Evolutionary conservation across 2,329 filamentous ascomycete species (phyloP), one percentile per base, ranked within the genome.

Genomic region (Penicillium hordei): DNA sequence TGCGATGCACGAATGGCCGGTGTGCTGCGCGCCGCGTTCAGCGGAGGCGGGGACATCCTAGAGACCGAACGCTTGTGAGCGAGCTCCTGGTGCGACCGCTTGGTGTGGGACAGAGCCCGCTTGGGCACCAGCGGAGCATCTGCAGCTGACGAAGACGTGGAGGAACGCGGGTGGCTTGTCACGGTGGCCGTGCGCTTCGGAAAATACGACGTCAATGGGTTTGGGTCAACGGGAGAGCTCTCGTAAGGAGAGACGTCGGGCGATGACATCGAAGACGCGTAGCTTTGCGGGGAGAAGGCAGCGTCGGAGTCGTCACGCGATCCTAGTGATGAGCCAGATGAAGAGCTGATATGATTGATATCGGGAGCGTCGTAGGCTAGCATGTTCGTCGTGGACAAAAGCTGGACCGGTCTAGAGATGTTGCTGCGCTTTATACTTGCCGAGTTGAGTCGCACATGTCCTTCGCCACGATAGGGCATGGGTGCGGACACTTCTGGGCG

Each of bases 321-420:
- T 29, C 39, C 38, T 21, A 80, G 70, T 7, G 77, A 81, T 7
- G 83, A 84, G n/a, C 81, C 77, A 3, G 83, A 80, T 29, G 82
- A 78, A 23, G 68, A 70, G 29, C 65, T 9, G 74, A 69, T 34
- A 13, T 31, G 5, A 44, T 80, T 79, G 61, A 97, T 87, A 71
- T 97, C 89, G 50, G 93, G 93, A 10, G 94, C 93, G 71, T 93
- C 93, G 82, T 96, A 96, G 8, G 91, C 92, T 54, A 97, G 87
- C 84, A 95, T 91, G 76, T 97, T 99, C 66, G 94, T 97, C 5
- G 93, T 96, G 59, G 94, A 95, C 48, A 97, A 81, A 62, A 99
- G 83, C 75, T 92, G 88, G 52, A 96, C 83, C 0, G 94, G 94
- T 3, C 83, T 86, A 1, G 94, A 99, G 72, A 99, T 99, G 60